These are phyloP conservation scores for Leccinum brunneo-olivaceum DNA, from an alignment of 1,284 basidiomycete genomes.

Conservation along the genomic window DNA sequence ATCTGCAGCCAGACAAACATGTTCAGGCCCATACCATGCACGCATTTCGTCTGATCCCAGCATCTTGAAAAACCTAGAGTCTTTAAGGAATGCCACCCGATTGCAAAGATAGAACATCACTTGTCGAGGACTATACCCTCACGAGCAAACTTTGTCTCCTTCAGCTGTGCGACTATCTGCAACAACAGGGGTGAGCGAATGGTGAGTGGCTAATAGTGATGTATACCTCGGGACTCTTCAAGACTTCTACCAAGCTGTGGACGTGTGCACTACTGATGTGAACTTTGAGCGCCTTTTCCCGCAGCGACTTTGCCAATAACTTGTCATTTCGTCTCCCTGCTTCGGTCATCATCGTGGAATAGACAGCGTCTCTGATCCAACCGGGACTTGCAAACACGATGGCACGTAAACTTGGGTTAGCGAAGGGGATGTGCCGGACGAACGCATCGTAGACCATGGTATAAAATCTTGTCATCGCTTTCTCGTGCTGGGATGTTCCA, in stretches of 20 bases:
- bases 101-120: slow-evolving; percentile 36
- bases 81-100: slow-evolving; percentile 9
- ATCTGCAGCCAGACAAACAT: slow-evolving; percentile 87
- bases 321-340: slow-evolving; percentile 84
- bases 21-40: slow-evolving; percentile 97
- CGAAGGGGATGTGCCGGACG: slow-evolving; percentile 83
- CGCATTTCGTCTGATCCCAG: slow-evolving; percentile 89
- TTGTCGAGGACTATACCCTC: slow-evolving; percentile 89
- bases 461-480: slow-evolving; percentile 81
- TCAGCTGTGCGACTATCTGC: slow-evolving; percentile 70
- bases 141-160: slow-evolving; percentile 96
- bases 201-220: neutral
- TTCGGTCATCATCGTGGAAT: slow-evolving; percentile 81
- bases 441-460: slow-evolving; percentile 83
- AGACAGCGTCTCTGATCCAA: slow-evolving; percentile 88
- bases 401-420: slow-evolving; percentile 67
- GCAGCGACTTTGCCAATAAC: slow-evolving; percentile 59
- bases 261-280: slow-evolving; percentile 93
- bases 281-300: slow-evolving; percentile 85
- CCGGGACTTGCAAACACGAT: slow-evolving; percentile 97
- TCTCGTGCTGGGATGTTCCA: slow-evolving; percentile 78
- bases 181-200: neutral
- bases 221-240: slow-evolving; percentile 87
- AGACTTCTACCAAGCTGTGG: slow-evolving; percentile 89
- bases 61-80: slow-evolving; percentile 90